phyloP scores from a whole-genome alignment of 805 yeast genomes.

The Teunomyces panamensis region DNA sequence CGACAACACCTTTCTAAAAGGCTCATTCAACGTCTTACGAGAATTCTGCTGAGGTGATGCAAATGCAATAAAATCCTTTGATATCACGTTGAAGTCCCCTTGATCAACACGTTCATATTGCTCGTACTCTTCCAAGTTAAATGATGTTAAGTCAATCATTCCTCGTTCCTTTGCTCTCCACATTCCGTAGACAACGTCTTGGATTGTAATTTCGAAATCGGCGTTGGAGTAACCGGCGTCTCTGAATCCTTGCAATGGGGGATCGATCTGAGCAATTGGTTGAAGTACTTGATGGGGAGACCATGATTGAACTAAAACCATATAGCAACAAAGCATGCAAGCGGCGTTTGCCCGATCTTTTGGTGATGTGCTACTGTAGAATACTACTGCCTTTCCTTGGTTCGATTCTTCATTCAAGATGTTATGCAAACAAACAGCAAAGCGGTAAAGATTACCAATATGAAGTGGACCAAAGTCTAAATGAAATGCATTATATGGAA shows the following conservation, averaged over 20 bases:
- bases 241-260: conserved; percentile 91
- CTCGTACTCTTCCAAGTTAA: conserved; percentile 92
- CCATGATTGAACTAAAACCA: conserved; percentile 95
- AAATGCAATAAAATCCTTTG: conserved; percentile 94
- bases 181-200: conserved; percentile 91
- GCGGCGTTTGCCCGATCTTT: conserved; percentile 91
- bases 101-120: conserved; percentile 93
- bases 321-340: conserved; percentile 87
- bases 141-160: conserved; percentile 78
- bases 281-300: conserved; percentile 97
- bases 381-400: conserved; percentile 84
- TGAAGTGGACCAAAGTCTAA: conserved; percentile 96
- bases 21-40: conserved; percentile 57
- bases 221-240: conserved; percentile 98
- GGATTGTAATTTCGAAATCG: conserved; percentile 89
- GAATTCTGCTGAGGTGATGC: conserved; percentile 85
- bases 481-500: conserved; percentile 93
- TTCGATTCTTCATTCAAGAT: conserved; percentile 82
- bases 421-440: conserved; percentile 92
- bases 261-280: conserved; percentile 87
- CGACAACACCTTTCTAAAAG: conserved; percentile 76
- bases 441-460: conserved; percentile 87
- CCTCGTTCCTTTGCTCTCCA: conserved; percentile 97
- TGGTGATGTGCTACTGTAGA: conserved; percentile 80
- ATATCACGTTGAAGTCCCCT: conserved; percentile 90